Percentiles rank a stretch among this genome's conserved stretches.
Conservation (phyloP, 352 stramenopile genomes). For the Phytophthora capsici region DNA sequence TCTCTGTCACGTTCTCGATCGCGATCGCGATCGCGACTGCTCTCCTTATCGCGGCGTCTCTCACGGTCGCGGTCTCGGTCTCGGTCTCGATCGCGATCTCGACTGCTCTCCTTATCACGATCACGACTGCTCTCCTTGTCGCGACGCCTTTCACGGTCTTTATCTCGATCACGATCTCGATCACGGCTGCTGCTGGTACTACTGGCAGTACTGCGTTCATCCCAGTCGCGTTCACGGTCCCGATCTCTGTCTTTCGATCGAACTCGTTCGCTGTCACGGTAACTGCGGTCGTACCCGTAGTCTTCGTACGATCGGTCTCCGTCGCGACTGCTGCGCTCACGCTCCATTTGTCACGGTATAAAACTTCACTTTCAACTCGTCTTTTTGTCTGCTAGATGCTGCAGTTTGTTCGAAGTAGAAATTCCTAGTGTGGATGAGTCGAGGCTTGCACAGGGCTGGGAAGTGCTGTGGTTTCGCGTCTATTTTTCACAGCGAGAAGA, state of each 20-base stretch:
- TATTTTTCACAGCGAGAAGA: constrained; percentile 29
- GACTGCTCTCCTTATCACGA: constrained; percentile 1
- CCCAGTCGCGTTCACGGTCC: constrained; percentile 40
- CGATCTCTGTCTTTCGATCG: constrained; percentile 33
- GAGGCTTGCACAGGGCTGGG: constrained; percentile 8
- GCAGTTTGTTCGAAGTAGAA: constrained; percentile 31
- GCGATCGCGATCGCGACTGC: constrained; percentile 20
- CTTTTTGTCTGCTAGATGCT: constrained; percentile 6
- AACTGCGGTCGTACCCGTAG: constrained; percentile 35
- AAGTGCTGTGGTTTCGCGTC: constrained; percentile 38
- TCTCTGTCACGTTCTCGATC: constrained; percentile 28
- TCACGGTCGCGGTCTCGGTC: constrained; percentile 38
- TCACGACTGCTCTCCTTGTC: constrained; percentile 13
- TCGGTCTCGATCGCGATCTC: constrained; percentile 11
- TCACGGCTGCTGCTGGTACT: constrained; percentile 36
- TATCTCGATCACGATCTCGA: constrained; percentile 35
- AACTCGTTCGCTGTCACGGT: constrained; percentile 28
- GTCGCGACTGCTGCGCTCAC: constrained; percentile 31
- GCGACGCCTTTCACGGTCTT: constrained; percentile 26
- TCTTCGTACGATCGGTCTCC: constrained; percentile 26
- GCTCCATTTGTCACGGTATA: constrained; percentile 38
- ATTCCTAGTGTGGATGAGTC: constrained; percentile 22
- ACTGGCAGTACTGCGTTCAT: constrained; percentile 41
- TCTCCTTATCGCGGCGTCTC: constrained; percentile 17
- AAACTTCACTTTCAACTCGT: constrained; percentile 10